Base-by-base conservation (phyloP, 2,329 filamentous ascomycete species). In the Aspergillus awamori region DNA sequence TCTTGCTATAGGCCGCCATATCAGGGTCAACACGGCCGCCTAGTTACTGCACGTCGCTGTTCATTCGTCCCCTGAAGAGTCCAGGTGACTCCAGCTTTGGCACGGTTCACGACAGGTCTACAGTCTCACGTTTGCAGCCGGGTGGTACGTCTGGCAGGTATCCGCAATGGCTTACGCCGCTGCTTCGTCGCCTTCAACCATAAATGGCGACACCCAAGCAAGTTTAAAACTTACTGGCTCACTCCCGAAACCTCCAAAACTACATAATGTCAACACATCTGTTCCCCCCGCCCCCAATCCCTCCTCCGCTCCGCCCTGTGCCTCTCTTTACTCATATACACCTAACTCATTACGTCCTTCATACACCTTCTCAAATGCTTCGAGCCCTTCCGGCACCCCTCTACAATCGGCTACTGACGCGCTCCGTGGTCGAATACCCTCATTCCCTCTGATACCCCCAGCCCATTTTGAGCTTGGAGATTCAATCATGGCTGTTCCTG, bases 401-500 rank as follows among this genome's bases (percentile, higher is more conserved):
- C 63, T 74, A 30, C 74, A 77, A 57, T 49, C 66, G 48, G 68
- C 75, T 30, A 68, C 71, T 28, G 76, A 79, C 63, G 70, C 72
- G 28, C 64, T 70, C 51, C 71, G 70, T 59, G 72, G 71, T 45
- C 72, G 71, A 59, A 60, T 71, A 28, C 65, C 67, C 30, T 65
- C 71, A 30, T 59, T 63, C 38, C 67, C 67, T 38, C 67, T 76
- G 41, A 65, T 71, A 13, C 72, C 81, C 26, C 80, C 83, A 3
- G 77, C 83, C 10, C 84, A 84, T 58, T 86, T 93, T 63, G 85
- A 90, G 70, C 84, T 95, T 48, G 90, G 91, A 36, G 91, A 94
- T 67, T 83, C 90, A n/a, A 81, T 90, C 49, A 78, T 91, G 64
- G 71, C 72, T 65, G 63, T 79, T 64, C 77, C 80, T 33, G 74